Conservation (phyloP, 2,329 filamentous ascomycete genomes). For the Ceratocystis destructans region DNA sequence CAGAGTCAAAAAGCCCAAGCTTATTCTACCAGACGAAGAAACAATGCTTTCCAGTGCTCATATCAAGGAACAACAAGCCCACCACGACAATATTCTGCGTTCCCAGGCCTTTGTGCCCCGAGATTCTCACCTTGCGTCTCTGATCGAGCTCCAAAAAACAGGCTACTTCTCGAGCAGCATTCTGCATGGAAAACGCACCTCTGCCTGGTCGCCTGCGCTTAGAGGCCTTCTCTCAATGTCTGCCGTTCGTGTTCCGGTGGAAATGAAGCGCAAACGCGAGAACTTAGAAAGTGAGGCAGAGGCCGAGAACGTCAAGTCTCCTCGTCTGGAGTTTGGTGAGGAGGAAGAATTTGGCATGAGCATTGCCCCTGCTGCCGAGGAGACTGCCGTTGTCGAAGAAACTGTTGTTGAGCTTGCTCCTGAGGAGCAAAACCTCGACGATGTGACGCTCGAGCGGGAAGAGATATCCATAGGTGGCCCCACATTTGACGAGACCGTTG, state of each 20-base stretch:
- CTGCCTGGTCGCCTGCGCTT: constrained; percentile 81
- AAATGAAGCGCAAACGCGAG: constrained; percentile 88
- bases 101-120: constrained; percentile 70
- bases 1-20: constrained; percentile 60
- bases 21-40: constrained; percentile 67
- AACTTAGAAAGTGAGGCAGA: constrained; percentile 72
- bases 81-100: constrained; percentile 75
- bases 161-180: constrained; percentile 82
- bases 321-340: constrained; percentile 54
- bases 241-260: constrained; percentile 58
- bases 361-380: constrained; percentile 28
- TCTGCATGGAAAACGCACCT: constrained; percentile 64
- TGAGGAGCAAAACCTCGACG: constrained; percentile 38
- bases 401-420: constrained; percentile 53
- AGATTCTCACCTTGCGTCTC: constrained; percentile 70
- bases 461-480: constrained; percentile 34
- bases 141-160: constrained; percentile 84
- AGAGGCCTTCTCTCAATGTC: constrained; percentile 85
- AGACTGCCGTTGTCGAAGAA: constrained; percentile 42
- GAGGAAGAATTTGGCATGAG: constrained; percentile 41
- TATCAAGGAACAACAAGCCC: constrained; percentile 75
- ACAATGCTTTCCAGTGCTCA: constrained; percentile 63
- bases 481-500: constrained; percentile 65
- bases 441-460: constrained; percentile 34
- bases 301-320: constrained; percentile 53